A percentile compares a stretch with the other conserved stretches of the same genome.
phyloP scores from a whole-genome alignment of 805 yeast genomes.

The Metschnikowia noctiluminum region DNA sequence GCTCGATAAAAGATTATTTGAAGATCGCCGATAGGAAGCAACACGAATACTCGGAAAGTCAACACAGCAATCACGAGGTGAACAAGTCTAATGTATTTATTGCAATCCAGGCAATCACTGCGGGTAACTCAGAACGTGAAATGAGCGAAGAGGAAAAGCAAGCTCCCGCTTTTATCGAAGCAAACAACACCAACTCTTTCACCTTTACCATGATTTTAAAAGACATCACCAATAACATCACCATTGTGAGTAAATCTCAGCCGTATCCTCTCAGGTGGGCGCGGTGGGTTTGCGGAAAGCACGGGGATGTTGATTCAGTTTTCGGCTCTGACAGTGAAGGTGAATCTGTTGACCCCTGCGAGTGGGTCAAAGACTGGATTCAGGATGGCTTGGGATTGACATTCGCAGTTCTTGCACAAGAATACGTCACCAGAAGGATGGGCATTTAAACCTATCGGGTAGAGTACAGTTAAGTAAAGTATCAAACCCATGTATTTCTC shows the following conservation, averaged over 20 bases:
- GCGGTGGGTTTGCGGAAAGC: conserved; percentile 72
- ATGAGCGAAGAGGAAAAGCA: conserved; percentile 15
- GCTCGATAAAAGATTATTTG: conserved; percentile 49
- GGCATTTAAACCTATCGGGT: conserved; percentile 37
- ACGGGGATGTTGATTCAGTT: conserved; percentile 18
- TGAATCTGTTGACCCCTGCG: conserved; percentile 34
- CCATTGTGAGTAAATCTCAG: conserved; percentile 76
- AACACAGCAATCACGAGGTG: conserved; percentile 18
- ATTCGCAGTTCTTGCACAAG: conserved; percentile 85
- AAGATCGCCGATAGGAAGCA: conserved; percentile 24
- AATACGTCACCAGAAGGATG: conserved; percentile 89
- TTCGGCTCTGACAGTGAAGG: conserved; percentile 21
- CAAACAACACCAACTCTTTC: conserved; percentile 53
- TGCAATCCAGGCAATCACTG: conserved; percentile 58
- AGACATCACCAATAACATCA: conserved; percentile 76
- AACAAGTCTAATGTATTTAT: conserved; percentile 62
- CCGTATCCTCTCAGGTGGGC: conserved; percentile 91
- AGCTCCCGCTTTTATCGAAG: conserved; percentile 35
- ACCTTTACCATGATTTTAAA: conserved; percentile 71
- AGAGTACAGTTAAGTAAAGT: neutral
- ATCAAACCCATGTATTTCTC: neutral
- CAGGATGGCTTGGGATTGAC: conserved; percentile 64
- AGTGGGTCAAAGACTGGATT: conserved; percentile 46
- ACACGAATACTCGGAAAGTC: conserved; percentile 21
- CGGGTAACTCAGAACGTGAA: conserved; percentile 7